Conservation (phyloP, 2,329 filamentous ascomycete genomes). For the Penicillium hesseltinei region DNA sequence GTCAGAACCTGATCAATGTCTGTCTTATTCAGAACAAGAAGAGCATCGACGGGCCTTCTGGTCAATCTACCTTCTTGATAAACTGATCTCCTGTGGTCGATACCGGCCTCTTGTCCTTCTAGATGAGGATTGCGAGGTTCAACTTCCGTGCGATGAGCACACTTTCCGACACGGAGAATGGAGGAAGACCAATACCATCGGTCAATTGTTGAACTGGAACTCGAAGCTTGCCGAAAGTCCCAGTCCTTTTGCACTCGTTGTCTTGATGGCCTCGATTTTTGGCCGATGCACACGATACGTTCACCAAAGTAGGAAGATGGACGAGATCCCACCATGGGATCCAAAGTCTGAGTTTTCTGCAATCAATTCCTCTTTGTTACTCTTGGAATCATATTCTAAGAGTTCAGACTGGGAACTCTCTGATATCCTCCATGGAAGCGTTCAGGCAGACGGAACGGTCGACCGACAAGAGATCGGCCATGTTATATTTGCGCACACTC, state of each 20-base stretch:
- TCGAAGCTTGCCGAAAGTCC: conserved; percentile 16
- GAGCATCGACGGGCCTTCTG: conserved; percentile 31
- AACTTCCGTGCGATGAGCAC: conserved; percentile 26
- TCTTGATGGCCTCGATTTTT: conserved; percentile 35
- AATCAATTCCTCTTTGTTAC: conserved; percentile 33
- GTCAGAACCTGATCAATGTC: conserved; percentile 18
- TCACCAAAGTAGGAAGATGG: conserved; percentile 21
- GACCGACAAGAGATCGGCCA: too few species aligned
- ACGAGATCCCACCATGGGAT: conserved; percentile 36
- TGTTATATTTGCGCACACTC: too few species aligned
- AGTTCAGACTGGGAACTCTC: not conserved
- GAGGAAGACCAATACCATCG: conserved; percentile 21
- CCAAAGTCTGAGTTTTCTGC: conserved; percentile 35
- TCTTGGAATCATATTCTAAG: conserved; percentile 34
- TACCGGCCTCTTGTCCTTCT: conserved; percentile 21
- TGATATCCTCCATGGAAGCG: too few species aligned
- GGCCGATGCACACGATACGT: conserved; percentile 34
- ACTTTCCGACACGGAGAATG: conserved; percentile 19
- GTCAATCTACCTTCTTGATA: conserved; percentile 33
- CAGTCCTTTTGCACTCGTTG: conserved; percentile 29
- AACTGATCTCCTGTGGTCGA: conserved; percentile 30
- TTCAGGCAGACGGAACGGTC: too few species aligned
- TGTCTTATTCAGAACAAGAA: conserved; percentile 27
- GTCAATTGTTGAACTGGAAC: conserved; percentile 25
- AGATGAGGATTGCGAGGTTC: conserved; percentile 28